Evolutionary conservation across 139 green algal genomes (phyloP).

Genomic region (Closterium sp.): DNA sequence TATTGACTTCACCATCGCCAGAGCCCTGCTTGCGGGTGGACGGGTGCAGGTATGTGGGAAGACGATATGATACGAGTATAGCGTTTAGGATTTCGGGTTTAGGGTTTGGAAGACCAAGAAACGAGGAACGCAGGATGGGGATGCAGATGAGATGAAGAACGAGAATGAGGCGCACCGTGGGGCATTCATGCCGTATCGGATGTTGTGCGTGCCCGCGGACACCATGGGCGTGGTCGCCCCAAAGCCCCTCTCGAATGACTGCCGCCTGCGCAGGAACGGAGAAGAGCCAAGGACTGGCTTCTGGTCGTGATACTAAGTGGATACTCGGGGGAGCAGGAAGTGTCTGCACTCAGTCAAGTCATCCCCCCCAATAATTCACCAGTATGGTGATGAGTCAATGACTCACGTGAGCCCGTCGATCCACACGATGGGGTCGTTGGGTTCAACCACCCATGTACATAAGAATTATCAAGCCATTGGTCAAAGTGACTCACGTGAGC

Average conservation of each 20-base stretch:
- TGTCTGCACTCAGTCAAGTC: no score
- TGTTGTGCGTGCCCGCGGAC: constrained; percentile 2
- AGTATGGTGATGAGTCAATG: no score
- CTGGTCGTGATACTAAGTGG: background rate
- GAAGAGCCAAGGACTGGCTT: background rate
- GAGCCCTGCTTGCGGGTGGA: background rate
- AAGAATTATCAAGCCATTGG: no score
- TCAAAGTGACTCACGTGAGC: constrained; percentile 63
- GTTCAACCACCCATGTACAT: constrained; percentile 88
- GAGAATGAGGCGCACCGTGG: background rate
- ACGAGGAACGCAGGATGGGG: no score
- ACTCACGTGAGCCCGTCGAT: constrained; percentile 77
- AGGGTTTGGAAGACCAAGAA: no score
- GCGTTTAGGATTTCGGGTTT: no score
- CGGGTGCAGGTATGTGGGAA: background rate
- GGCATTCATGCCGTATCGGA: constrained; percentile 29
- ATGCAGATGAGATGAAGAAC: background rate
- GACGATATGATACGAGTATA: no score
- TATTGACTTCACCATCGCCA: constrained; percentile 2
- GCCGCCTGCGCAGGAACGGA: background rate
- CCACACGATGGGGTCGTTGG: constrained; percentile 92
- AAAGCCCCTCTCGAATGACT: constrained; percentile 40
- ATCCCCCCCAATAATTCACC: no score
- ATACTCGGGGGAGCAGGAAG: no score
- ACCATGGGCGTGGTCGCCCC: constrained; percentile 40